Evolutionary conservation across 2,329 filamentous ascomycete genomes (phyloP).

Genomic region (Zopfia rhizophila): DNA sequence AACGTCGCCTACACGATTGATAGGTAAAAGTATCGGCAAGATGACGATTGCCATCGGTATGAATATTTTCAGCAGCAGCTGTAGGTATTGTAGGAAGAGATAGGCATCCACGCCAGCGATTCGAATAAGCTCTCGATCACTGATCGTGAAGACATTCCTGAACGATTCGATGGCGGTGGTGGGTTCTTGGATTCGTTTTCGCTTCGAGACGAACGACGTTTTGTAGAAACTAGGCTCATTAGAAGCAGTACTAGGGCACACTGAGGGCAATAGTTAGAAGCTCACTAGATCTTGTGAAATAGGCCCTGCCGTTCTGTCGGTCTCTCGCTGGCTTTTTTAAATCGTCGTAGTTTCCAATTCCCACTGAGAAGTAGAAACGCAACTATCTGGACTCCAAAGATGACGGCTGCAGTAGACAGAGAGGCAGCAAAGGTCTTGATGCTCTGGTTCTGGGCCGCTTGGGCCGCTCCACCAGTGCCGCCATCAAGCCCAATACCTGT

Average conservation of each 20-base stretch:
- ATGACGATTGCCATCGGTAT: slow-evolving; percentile 81
- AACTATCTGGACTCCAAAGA: slow-evolving; percentile 48
- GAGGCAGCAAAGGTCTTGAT: slow-evolving; percentile 52
- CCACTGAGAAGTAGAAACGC: slow-evolving; percentile 49
- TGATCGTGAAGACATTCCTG: slow-evolving; percentile 70
- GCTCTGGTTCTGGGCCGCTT: slow-evolving; percentile 39
- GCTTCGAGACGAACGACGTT: slow-evolving; percentile 49
- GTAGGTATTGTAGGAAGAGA: slow-evolving; percentile 93
- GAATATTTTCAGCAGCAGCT: slow-evolving; percentile 90
- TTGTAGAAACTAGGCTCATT: slow-evolving; percentile 49
- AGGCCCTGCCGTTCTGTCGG: slow-evolving; percentile 44
- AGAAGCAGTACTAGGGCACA: slow-evolving; percentile 22
- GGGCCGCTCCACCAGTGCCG: slow-evolving; percentile 22
- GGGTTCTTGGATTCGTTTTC: slow-evolving; percentile 47
- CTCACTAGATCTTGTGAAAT: slow-evolving; percentile 52
- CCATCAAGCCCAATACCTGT: neutral
- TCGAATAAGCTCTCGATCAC: slow-evolving; percentile 85
- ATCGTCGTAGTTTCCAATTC: slow-evolving; percentile 48
- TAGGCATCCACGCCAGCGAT: slow-evolving; percentile 97
- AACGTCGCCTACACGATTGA: slow-evolving; percentile 80
- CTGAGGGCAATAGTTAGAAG: slow-evolving; percentile 3
- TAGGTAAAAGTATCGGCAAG: slow-evolving; percentile 83
- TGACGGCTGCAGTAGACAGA: slow-evolving; percentile 45
- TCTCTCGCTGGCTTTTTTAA: slow-evolving; percentile 27
- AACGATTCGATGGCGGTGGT: slow-evolving; percentile 49